Evolutionary conservation across 2,329 filamentous ascomycete species (phyloP).

Genomic region (Cladosporium oxysporum): DNA sequence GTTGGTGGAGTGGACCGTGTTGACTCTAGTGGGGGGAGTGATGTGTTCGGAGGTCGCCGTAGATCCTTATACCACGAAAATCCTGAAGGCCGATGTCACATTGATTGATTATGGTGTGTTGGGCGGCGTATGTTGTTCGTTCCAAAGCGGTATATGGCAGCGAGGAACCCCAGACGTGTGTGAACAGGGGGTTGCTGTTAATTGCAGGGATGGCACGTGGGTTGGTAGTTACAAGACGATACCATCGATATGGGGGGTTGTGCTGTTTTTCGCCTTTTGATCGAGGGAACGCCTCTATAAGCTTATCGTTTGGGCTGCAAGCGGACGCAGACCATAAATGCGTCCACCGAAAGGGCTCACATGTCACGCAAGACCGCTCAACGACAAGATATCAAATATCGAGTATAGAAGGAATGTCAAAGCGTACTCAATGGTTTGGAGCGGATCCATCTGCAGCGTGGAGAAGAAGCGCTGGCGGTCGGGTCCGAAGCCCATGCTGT

Average conservation of each 20-base stretch:
- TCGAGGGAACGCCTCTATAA: background rate
- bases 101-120: background rate
- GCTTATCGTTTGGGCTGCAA: background rate
- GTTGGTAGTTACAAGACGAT: background rate
- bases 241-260: background rate
- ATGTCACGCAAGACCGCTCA: background rate
- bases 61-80: background rate
- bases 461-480: constrained; percentile 23
- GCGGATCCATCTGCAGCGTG: constrained; percentile 25
- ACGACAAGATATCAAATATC: background rate
- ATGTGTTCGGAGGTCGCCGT: constrained; percentile 11
- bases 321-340: background rate
- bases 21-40: background rate
- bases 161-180: constrained; percentile 5
- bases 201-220: constrained; percentile 17
- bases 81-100: background rate
- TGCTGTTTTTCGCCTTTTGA: background rate
- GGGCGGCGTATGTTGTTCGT: background rate
- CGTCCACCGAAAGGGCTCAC: background rate
- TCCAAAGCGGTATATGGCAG: constrained; percentile 9
- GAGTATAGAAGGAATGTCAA: background rate
- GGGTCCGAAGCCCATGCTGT: constrained; percentile 20
- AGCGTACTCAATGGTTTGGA: constrained; percentile 26
- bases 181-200: background rate
- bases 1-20: background rate